Evolutionary conservation across 495 filamentous ascomycete genomes (phyloP), one percentile per base, ranked within the genome.

Genomic region (Lasiosphaeris hirsuta): DNA sequence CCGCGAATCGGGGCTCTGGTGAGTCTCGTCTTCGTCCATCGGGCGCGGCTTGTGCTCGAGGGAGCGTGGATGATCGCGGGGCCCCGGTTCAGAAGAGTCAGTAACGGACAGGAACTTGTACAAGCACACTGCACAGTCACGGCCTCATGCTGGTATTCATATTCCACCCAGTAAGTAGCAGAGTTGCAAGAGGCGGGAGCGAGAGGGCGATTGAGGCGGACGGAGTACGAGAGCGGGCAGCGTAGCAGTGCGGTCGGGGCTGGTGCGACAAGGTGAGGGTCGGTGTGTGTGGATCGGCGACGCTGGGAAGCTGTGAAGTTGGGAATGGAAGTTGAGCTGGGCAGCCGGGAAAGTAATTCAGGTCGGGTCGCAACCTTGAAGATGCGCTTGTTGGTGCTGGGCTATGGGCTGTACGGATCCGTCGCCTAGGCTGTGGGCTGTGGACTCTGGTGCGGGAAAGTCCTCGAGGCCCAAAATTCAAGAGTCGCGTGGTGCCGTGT

Each of bases 21-120:
- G 57, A 45, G 36, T 33, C n/a, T 66, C 47, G 58, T 62, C 60
- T 18, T 62, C 47, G 42, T 67, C 59, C 61, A 60, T 61, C 13
- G 40, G 15, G 42, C 42, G 53, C 41, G 41, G 41, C 23, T 30
- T 55, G 43, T 45, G 18, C 17, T 11, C 43, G 18, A 43, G 2
- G 40, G 43, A 17, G 3, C 17, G 18, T 17, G 18, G 43, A 10
- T 38, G 15, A 36, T 51, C 49, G 49, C 49, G 49, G 49, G 49
- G 49, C 40, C 35, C 7, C 15, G 49, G 34, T 37, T 5, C 13
- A 30, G 23, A 30, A 30, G 23, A 30, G 23, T 30, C 5, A 5
- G 2, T 5, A 30, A 5, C 23, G 23, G 2, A 30, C 23, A 30
- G 23, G 14, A 39, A 40, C 35, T 40, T 30, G 23, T 30, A 30